Evolutionary conservation across 805 yeast genomes (phyloP), one percentile per base, ranked within the genome.

Genomic region (Wickerhamomyces bisporus): DNA sequence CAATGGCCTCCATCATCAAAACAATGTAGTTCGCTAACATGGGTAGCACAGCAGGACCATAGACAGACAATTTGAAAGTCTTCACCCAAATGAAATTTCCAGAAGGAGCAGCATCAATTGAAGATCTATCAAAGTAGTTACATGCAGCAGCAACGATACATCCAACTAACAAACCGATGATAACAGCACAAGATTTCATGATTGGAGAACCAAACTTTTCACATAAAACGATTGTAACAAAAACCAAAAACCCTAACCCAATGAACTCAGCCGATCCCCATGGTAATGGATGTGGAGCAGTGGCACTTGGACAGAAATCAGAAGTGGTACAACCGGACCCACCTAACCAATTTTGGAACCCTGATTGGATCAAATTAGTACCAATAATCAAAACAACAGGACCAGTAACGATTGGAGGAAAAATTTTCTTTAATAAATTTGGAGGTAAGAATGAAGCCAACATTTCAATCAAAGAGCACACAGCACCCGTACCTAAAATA

Each of bases 131-230:
- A 57, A 87, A 88, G 65, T 88, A 88, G 21, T 89, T 89, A 59
- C 84, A 75, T 8, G 91, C 96, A 42, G 94, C 95, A 26, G 93
- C 95, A 34, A 88, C 93, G 44, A 88, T 84, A 67, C 96, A 87
- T 24, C 96, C 96, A 26, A 86, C 78, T 20, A 89, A 64, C 41
- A 88, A 67, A 26, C 96, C 96, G 28, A 81, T 64, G 49, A 88
- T 84, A 36, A 88, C 95, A 2, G 96, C 93, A 72, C 96, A 87
- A 2, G 95, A 84, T 57, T 84, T 86, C 93, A 88, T 84, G 53
- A 88, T 83, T 39, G 97, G 97, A 16, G 96, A 78, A 20, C 97
- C 97, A 73, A 83, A 88, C 57, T 78, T 77, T 61, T 89, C 96
- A 53, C 83, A 74, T 24, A 86, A 38, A 40, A 88, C 71, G 53